Conservation (phyloP, 2,329 filamentous ascomycete genomes). For the Fusarium sp. region DNA sequence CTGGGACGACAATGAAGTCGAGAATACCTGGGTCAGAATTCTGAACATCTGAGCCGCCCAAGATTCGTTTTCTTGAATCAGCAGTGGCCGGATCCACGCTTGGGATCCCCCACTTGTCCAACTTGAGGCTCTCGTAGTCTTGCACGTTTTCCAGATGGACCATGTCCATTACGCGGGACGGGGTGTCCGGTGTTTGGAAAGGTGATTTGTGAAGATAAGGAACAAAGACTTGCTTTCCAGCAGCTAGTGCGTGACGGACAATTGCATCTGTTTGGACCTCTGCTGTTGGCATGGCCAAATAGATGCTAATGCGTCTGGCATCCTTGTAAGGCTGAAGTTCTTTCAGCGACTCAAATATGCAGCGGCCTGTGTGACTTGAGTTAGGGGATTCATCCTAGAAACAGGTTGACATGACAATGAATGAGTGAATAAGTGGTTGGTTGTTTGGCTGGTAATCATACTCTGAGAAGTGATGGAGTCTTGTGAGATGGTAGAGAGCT, state of each 20-base stretch:
- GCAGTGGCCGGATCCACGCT: constrained; percentile 77
- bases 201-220: constrained; percentile 82
- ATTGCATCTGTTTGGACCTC: constrained; percentile 88
- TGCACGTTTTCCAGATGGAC: constrained; percentile 76
- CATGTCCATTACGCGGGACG: constrained; percentile 90
- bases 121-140: constrained; percentile 81
- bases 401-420: constrained; percentile 10
- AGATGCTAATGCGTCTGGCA: constrained; percentile 83
- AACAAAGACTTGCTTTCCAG: constrained; percentile 88
- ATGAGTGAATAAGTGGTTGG: background rate
- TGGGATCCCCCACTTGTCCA: constrained; percentile 96
- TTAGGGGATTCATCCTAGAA: constrained; percentile 31
- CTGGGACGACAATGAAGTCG: constrained; percentile 91
- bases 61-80: constrained; percentile 74
- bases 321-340: constrained; percentile 78
- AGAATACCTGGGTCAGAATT: constrained; percentile 63
- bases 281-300: constrained; percentile 89
- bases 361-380: constrained; percentile 63
- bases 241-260: constrained; percentile 79
- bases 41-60: constrained; percentile 68
- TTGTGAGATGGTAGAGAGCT: constrained; percentile 69
- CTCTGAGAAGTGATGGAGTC: constrained; percentile 76
- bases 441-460: constrained; percentile 55
- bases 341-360: constrained; percentile 72
- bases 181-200: constrained; percentile 61